Base-by-base conservation (phyloP, 2,329 filamentous ascomycete genomes). In the Paecilomyces sp. region DNA sequence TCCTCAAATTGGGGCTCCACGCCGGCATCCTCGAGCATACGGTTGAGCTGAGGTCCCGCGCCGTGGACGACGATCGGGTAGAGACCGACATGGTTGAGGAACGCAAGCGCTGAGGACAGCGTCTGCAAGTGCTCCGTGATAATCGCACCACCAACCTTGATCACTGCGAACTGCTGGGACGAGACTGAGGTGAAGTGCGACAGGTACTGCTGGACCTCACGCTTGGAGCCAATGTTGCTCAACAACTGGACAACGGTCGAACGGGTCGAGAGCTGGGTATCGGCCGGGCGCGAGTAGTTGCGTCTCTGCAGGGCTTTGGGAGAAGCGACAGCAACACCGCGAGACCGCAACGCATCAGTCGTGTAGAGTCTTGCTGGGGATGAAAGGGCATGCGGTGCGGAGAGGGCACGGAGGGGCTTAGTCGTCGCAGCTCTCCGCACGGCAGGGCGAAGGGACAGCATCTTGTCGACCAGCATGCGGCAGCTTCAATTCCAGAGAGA, bases 101-200 rank as follows among this genome's bases (percentile, higher is more conserved):
- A 95, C 30, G 91, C 89, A 61, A 97, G 83, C 56, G 90, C 92
- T 58, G 89, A 88, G 72, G 91, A 96, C 59, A 99, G 85, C 70
- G 92, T 92, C 74, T 96, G 90, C 59, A 97, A 83, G 76, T 97
- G 89, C 73, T 97, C 92, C 62, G 91, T 96, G 70, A 99, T 84
- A 70, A 97, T 97, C 64, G 93, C 94, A 63, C 93, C 94, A 63
- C 93, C 94, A 59, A 97, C 93, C 82, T 99, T 99, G 78, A 99
- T 96, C 55, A 99, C 93, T 66, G 92, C 93, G 76, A 97, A 99
- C 73, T 96, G 92, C 80, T 97, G 92, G 36, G 92, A 96, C 53
- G 92, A 94, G 63, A 97, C 92, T 34, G 92, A 96, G 67, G 89
- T 94, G 82, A 99, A 99, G 75, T 97, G 92, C 66, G 92, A 94